Base-by-base conservation (phyloP, 495 filamentous ascomycete genomes). In the Aspergillus panamensis region DNA sequence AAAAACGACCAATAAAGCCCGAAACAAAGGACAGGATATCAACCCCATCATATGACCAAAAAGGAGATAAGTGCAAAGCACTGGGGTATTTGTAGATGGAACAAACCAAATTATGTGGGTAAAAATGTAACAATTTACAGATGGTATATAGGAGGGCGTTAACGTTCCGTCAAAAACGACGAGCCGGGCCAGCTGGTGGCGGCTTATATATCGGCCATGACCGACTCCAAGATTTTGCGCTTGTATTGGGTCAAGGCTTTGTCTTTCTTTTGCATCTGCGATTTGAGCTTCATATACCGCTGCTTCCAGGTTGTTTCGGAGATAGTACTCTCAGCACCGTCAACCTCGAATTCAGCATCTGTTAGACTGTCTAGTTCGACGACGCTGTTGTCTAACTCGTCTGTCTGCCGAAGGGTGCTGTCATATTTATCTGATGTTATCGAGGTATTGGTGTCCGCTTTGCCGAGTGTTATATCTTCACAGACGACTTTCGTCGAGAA, bases 161-260 rank as follows among this genome's bases (percentile, higher is more conserved):
- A 25, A 25, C 25, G 5, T 25, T 25, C 25, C 25, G 5, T 5
- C 25, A 5, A 25, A 25, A 25, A 25, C 25, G 25, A 5, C 25
- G 25, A 25, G 5, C 25, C 2, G 25, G 25, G 25, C 25, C 5
- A 25, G 25, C 25, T 25, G 25, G 25, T 25, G 25, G 25, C 25
- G 5, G 25, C 25, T 64, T 60, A 79, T 39, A 79, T 69, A 47
- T 79, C 76, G 48, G 74, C 74, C 78, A 84, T 80, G 17, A 84
- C 82, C 3, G 80, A 82, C 62, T 84, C 79, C 7, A 84, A 63
- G 16, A 84, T 80, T 53, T 74, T 81, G 31, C 81, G 75, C 57
- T 77, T 80, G 49, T 83, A 77, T 25, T 74, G 66, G 5, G 72
- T 77, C 51, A 81, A 56, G 62, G 79, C 68, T 16, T 77, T 74